These are phyloP conservation scores for Xylariaceae sp. DNA, from an alignment of 2,329 filamentous ascomycete species.

Conservation along the genomic window DNA sequence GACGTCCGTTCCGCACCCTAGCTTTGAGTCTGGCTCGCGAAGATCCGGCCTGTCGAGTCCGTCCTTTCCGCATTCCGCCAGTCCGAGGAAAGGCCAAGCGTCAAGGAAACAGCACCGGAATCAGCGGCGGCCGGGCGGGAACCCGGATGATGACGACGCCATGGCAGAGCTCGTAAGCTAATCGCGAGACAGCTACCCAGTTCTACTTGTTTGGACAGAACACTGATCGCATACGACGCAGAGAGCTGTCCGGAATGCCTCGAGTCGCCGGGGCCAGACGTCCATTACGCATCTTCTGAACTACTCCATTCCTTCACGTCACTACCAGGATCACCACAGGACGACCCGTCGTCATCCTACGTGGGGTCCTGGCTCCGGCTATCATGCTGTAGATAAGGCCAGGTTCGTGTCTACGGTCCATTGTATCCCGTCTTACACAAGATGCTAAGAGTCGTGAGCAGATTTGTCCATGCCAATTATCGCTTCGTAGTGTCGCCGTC, in stretches of 20 bases:
- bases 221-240: slow-evolving; percentile 16
- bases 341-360: slow-evolving; percentile 67
- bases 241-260: slow-evolving; percentile 52
- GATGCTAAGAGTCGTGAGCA: slow-evolving; percentile 31
- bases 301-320: slow-evolving; percentile 75
- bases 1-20: slow-evolving; percentile 40
- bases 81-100: slow-evolving; percentile 71
- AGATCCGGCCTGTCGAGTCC: slow-evolving; percentile 41
- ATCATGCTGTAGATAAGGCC: slow-evolving; percentile 87
- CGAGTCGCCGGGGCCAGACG: slow-evolving; percentile 82
- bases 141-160: slow-evolving; percentile 74
- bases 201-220: neutral
- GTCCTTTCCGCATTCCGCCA: slow-evolving; percentile 33
- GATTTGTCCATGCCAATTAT: slow-evolving; percentile 93
- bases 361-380: slow-evolving; percentile 82
- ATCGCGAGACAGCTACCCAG: neutral
- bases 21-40: slow-evolving; percentile 47
- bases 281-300: slow-evolving; percentile 97
- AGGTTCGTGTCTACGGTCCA: slow-evolving; percentile 47
- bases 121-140: slow-evolving; percentile 61
- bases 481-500: slow-evolving; percentile 88
- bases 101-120: slow-evolving; percentile 79
- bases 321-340: slow-evolving; percentile 52
- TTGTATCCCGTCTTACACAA: neutral
- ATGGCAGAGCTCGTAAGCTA: slow-evolving; percentile 70